Evolutionary conservation across 1,284 basidiomycete species (phyloP), one percentile per base, ranked within the genome.

Genomic region (Boletellus sp.): DNA sequence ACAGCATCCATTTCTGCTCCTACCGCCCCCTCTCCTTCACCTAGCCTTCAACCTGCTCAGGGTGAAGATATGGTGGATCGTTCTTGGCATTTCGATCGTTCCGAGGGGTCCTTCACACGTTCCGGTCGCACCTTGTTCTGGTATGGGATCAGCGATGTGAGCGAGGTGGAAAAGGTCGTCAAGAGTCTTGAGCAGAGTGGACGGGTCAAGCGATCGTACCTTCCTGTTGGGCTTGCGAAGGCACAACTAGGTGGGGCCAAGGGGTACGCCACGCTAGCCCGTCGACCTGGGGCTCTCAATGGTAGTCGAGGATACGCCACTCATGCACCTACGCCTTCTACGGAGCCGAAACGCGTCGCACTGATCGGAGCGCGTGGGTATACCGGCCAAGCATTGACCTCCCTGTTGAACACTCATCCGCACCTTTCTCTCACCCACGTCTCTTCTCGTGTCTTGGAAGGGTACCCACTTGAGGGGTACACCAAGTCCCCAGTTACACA

Each of bases 61-160:
- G 94, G 97, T 61, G 95, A 99, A 70, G 96, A 98, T 76, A 67
- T 66, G 52, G 58, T 64, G 41, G 88, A 97, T 74, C 85, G 95
- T 38, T 84, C 89, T 2, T 99, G 96, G 96, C 96, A 99, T 76
- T 99, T 97, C 68, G 97, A 99, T 77, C 85, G 93, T 51, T 93
- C 96, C 1, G 96, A 99, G 62, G 96, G 96, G 8, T 93, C 90
- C 72, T 99, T 99, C 77, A 97, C 95, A 12, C 82, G 97, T 49
- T 92, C 92, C 32, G 94, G 96, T 42, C 84, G 81, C 69, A 93
- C 86, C 65, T 75, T 99, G 66, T 99, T 97, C 82, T 99, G 96
- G 93, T 98, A 97, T 68, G 96, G 96, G 49, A 81, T 98, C 39
- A 86, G 89, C 61, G 93, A 97, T 63, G 86, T 97, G 35, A 81